phyloP scores from a whole-genome alignment of 352 stramenopile genomes.

The Pythium pyrilobum region DNA sequence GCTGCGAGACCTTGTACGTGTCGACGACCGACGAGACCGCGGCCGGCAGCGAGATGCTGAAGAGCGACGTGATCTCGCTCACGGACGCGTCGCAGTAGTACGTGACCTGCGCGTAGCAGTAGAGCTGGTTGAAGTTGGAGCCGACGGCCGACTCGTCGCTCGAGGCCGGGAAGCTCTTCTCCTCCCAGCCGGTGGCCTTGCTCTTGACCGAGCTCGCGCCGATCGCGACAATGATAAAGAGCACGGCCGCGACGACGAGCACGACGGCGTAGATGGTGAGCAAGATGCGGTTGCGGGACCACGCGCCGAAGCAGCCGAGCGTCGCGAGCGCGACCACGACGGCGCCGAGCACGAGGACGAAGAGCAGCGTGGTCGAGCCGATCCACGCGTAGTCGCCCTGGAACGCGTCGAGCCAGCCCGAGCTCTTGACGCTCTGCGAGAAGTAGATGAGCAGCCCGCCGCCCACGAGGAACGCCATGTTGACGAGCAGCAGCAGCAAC shows the following conservation, averaged over 20 bases:
- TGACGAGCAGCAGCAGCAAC: conserved; percentile 73
- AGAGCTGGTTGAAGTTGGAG: conserved; percentile 73
- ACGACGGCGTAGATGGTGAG: conserved; percentile 65
- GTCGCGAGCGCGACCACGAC: conserved; percentile 59
- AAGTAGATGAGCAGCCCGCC: conserved; percentile 81
- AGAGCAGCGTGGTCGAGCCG: conserved; percentile 51
- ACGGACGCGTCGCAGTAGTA: conserved; percentile 54
- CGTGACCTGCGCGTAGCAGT: conserved; percentile 73
- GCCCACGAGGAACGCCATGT: conserved; percentile 79
- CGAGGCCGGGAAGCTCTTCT: conserved; percentile 35
- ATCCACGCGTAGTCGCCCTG: conserved; percentile 65
- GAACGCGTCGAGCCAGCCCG: conserved; percentile 73
- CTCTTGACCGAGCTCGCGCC: conserved; percentile 48
- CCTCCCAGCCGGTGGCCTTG: conserved; percentile 47
- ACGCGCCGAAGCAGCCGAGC: conserved; percentile 67
- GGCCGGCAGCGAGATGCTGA: conserved; percentile 8
- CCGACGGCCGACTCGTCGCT: conserved; percentile 42
- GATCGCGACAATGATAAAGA: conserved; percentile 67
- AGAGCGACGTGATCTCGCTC: conserved; percentile 17
- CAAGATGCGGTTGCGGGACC: conserved; percentile 61
- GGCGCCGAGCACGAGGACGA: conserved; percentile 61
- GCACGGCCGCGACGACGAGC: conserved; percentile 44
- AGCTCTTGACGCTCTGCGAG: conserved; percentile 54
- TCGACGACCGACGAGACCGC: conserved; percentile 33
- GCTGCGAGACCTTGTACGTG: conserved; percentile 55